Evolutionary conservation across 371 early-diverging fungal genomes (phyloP).

Genomic region (Furculomyces boomerangus): DNA sequence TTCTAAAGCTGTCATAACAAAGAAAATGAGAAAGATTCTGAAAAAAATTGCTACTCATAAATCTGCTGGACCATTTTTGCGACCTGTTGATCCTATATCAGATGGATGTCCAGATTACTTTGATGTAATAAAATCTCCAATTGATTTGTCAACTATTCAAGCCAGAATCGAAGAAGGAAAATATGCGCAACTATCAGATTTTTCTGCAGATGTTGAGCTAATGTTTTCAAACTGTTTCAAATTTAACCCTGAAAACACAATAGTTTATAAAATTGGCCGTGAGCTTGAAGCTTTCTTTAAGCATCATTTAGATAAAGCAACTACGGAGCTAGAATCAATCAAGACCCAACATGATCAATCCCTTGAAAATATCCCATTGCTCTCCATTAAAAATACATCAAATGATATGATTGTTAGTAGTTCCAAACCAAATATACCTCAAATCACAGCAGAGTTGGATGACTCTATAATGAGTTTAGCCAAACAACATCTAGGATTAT

Average conservation of each 20-base stretch:
- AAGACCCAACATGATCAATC: no score
- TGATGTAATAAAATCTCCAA: constrained; percentile 79
- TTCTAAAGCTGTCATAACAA: no score
- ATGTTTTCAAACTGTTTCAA: constrained; percentile 74
- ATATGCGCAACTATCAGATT: constrained; percentile 31
- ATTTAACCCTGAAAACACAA: constrained; percentile 63
- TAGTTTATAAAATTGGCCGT: constrained; percentile 40
- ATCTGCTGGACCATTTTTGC: constrained; percentile 37
- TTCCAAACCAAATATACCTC: no score
- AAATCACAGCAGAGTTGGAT: no score
- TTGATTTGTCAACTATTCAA: constrained; percentile 89
- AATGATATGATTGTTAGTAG: no score
- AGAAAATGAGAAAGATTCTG: constrained; percentile 28
- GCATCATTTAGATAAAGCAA: no score
- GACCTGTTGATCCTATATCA: constrained; percentile 39
- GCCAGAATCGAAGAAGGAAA: constrained; percentile 44
- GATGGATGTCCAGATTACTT: constrained; percentile 63
- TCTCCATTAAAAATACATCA: background rate
- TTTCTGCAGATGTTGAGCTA: constrained; percentile 49
- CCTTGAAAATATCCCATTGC: no score
- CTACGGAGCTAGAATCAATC: no score
- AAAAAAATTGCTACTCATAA: constrained; percentile 34
- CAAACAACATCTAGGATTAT: no score
- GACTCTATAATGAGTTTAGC: no score
- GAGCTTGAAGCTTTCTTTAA: constrained; percentile 23